A percentile compares a stretch with the other conserved stretches of the same genome.
Conservation (phyloP, 768 basidiomycete genomes). For the Kwoniella dendrophila region DNA sequence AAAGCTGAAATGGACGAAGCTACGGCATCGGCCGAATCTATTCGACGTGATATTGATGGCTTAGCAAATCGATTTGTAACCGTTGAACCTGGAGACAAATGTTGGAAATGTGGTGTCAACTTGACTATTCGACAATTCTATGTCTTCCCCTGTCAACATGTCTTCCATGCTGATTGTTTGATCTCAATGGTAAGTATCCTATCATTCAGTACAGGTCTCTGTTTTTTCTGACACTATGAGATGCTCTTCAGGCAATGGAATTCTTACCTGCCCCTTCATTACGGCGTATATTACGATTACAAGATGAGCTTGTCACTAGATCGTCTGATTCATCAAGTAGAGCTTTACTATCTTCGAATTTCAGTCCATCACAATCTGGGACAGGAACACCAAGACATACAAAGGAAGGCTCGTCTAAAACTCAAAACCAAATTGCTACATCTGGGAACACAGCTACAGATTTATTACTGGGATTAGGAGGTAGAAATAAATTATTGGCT, state of each 20-base stretch:
- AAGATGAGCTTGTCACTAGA: slow-evolving; percentile 73
- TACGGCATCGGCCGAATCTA: slow-evolving; percentile 84
- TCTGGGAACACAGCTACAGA: slow-evolving; percentile 47
- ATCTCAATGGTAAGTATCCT: slow-evolving; percentile 76
- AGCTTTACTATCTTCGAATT: slow-evolving; percentile 43
- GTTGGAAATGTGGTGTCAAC: slow-evolving; percentile 74
- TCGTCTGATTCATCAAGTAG: slow-evolving; percentile 48
- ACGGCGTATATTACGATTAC: slow-evolving; percentile 80
- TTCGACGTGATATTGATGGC: slow-evolving; percentile 84
- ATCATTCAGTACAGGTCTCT: slow-evolving; percentile 66
- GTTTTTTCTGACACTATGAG: not conserved
- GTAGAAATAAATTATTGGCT: slow-evolving; percentile 68
- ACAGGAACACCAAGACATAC: slow-evolving; percentile 24
- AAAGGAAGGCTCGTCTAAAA: no score
- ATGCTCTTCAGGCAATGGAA: slow-evolving; percentile 73
- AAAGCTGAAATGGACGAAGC: slow-evolving; percentile 97
- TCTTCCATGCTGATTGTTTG: slow-evolving; percentile 96
- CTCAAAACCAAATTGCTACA: slow-evolving; percentile 17
- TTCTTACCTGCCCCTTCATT: slow-evolving; percentile 79
- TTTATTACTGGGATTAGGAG: slow-evolving; percentile 48
- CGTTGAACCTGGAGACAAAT: slow-evolving; percentile 81
- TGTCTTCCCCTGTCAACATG: slow-evolving; percentile 96
- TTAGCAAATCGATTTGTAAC: slow-evolving; percentile 89
- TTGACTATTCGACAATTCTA: slow-evolving; percentile 87
- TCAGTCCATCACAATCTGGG: slow-evolving; percentile 33